Evolutionary conservation across 75 land plant genomes (phyloP), one percentile per base, ranked within the genome.

Genomic region (Cupressus sempervirens): DNA sequence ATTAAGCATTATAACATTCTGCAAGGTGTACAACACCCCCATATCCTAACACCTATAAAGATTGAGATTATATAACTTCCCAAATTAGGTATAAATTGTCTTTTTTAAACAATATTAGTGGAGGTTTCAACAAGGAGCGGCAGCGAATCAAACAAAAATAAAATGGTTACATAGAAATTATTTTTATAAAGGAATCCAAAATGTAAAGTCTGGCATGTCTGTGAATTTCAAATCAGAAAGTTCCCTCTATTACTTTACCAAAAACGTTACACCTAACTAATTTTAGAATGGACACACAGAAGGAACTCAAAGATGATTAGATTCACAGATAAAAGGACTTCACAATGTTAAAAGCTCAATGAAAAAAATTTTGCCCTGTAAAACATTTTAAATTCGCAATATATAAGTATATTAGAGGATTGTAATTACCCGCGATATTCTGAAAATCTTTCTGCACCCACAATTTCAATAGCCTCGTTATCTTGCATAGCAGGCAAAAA

Each of bases 391-490:
- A 26, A 48, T 32, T 54, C 8, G 58, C 36, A 76, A 35, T 50
- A 50, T 50, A 84, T 34, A 50, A 35, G 29, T 20, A 36, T 50
- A 40, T 52, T 36, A 48, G 48, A 29, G 87, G 23, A 85, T 77
- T 45, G n/a, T 32, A 14, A 89, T 85, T 82, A 97, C 96, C 99
- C 99, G 18, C 83, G 82, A 84, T 97, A 96, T 52, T 82, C 85
- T 70, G 93, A 92, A 81, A 90, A 97, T 41, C 98, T 88, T 82
- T 97, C 95, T n/a, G 91, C 86, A 70, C 99, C 99, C 86, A 93
- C 85, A 85, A 97, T 91, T 86, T 97, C 99, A 76, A 97, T 93
- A 41, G 98, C 86, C 83, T 97, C 99, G 85, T 97, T 97, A 13
- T 90, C 91, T 23, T 80, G 88, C 97, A 97, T 93, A 76, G 88